These are phyloP conservation scores for Paecilomyces fulvus DNA, from an alignment of 2,329 filamentous ascomycete species.

Conservation along the genomic window DNA sequence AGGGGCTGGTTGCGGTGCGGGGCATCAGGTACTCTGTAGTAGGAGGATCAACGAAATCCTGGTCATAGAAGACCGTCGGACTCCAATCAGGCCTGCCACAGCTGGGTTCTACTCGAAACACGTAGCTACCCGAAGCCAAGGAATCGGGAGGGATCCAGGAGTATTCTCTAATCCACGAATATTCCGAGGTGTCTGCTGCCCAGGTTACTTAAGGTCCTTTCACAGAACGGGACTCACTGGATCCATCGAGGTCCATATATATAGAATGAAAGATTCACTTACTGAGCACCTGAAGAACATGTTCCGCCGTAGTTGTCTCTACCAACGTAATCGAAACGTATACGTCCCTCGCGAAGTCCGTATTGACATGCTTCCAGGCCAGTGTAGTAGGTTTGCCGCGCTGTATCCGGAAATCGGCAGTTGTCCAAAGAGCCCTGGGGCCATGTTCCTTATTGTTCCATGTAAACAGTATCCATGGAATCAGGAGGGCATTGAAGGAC, in stretches of 20 bases:
- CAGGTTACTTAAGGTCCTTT: background rate
- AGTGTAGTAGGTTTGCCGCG: background rate
- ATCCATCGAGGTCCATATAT: background rate
- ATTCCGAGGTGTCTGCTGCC: background rate
- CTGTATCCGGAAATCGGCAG: background rate
- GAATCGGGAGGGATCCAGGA: background rate
- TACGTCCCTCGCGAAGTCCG: background rate
- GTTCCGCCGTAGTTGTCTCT: background rate
- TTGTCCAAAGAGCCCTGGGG: background rate
- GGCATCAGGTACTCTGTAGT: background rate
- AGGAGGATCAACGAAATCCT: background rate
- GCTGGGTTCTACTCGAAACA: background rate
- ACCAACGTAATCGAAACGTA: background rate
- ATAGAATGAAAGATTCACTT: background rate
- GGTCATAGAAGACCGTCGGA: background rate
- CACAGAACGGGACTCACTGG: background rate
- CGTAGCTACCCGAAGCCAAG: background rate
- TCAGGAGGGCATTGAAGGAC: background rate
- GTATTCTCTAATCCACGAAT: background rate
- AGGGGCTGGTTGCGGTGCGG: background rate
- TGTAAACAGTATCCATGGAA: background rate
- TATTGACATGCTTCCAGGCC: background rate
- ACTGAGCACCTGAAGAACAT: background rate
- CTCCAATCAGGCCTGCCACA: background rate
- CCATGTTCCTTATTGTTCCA: slow-evolving; percentile 1